phyloP scores from a whole-genome alignment of 2,329 filamentous ascomycete species.

The Aaosphaeria pasadenensis region DNA sequence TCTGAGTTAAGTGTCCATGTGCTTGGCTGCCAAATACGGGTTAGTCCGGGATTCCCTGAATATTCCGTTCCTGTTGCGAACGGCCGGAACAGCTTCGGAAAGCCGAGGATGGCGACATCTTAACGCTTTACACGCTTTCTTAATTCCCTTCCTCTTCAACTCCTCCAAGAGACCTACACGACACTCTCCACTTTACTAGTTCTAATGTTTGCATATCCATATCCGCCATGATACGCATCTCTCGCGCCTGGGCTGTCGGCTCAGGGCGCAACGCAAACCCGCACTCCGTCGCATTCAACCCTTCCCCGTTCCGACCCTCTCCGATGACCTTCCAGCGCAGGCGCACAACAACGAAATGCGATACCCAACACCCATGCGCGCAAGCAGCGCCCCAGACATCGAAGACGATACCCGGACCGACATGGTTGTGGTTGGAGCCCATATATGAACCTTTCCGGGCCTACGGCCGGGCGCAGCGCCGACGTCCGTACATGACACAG shows the following conservation, averaged over 20 bases:
- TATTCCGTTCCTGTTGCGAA: no score
- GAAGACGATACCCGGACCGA: constrained; percentile 41
- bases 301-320: constrained; percentile 5
- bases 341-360: neutral
- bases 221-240: constrained; percentile 26
- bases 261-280: neutral
- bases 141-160: no score
- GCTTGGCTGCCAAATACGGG: no score
- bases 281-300: constrained; percentile 22
- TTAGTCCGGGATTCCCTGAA: no score
- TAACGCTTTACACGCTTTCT: no score
- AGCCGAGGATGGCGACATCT: no score
- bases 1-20: no score
- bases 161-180: no score
- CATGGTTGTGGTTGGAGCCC: constrained; percentile 47
- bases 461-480: constrained; percentile 70
- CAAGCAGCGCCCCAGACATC: constrained; percentile 14
- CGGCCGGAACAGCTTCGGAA: no score
- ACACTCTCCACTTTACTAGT: no score
- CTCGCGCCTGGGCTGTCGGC: constrained; percentile 19
- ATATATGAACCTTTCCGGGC: constrained; percentile 45
- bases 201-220: neutral
- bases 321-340: constrained; percentile 4
- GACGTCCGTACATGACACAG: constrained; percentile 76
- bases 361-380: constrained; percentile 8